phyloP scores from a whole-genome alignment of 1,284 basidiomycete genomes.

The Earliella scabrosa region DNA sequence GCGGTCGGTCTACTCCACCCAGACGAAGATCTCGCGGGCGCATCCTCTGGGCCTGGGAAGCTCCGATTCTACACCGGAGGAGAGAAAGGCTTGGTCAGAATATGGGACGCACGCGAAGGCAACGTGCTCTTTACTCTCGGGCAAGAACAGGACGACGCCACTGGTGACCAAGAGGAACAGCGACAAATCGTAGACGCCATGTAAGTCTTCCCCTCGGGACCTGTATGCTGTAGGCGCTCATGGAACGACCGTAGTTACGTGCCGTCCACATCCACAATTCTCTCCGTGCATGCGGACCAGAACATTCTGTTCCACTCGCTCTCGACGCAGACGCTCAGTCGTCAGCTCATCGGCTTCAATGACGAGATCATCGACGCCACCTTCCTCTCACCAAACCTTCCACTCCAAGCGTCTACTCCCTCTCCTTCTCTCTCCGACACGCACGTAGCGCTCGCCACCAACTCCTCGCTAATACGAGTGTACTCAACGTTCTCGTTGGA shows the following conservation, averaged over 20 bases:
- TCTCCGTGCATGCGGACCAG: conserved; percentile 96
- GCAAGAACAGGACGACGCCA: conserved; percentile 44
- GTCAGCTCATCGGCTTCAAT: conserved; percentile 97
- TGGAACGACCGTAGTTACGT: conserved; percentile 59
- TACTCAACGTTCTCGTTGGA: conserved; percentile 80
- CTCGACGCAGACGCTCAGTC: conserved; percentile 59
- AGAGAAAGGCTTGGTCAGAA: conserved; percentile 80
- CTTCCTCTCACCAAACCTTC: conserved; percentile 63
- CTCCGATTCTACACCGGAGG: conserved; percentile 87
- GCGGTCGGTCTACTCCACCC: conserved; percentile 73
- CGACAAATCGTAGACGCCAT: conserved; percentile 72
- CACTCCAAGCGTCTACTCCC: conserved; percentile 24
- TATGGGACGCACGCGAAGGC: conserved; percentile 83
- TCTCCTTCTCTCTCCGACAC: conserved; percentile 49
- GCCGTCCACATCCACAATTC: conserved; percentile 63
- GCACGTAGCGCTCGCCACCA: conserved; percentile 92
- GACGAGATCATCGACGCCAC: conserved; percentile 95
- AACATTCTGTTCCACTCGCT: conserved; percentile 92
- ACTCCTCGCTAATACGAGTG: conserved; percentile 90
- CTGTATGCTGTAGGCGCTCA: conserved; percentile 24
- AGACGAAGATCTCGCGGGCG: conserved; percentile 51
- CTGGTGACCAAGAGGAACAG: conserved; percentile 76
- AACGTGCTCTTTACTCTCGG: conserved; percentile 68
- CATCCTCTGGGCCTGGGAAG: conserved; percentile 42
- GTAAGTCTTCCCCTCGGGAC: conserved; percentile 49